Conservation (phyloP, 1,139 yeast genomes). For the Candida sanyaensis region DNA sequence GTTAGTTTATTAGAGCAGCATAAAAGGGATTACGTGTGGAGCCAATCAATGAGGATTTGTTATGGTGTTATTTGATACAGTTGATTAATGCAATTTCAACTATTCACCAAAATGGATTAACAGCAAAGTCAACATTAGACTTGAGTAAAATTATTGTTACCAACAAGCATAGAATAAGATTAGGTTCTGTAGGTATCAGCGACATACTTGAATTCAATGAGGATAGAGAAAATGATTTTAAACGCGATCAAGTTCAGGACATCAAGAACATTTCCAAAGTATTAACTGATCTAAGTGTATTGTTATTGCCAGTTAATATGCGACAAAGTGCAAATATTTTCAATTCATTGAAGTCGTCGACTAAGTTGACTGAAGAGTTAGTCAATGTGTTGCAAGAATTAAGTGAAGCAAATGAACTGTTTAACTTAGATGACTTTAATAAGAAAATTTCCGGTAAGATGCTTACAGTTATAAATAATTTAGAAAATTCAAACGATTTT, state of each 20-base stretch:
- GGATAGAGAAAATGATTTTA: slow-evolving; percentile 5
- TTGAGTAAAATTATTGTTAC: slow-evolving; percentile 74
- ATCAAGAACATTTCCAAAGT: slow-evolving; percentile 56
- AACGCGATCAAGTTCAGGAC: slow-evolving; percentile 34
- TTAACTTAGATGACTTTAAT: slow-evolving; percentile 31
- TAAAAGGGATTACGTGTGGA: slow-evolving; percentile 39
- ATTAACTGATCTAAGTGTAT: slow-evolving; percentile 55
- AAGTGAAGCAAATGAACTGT: slow-evolving; percentile 12
- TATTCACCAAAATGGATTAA: slow-evolving; percentile 63
- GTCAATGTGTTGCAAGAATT: slow-evolving; percentile 19
- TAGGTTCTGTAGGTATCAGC: slow-evolving; percentile 70
- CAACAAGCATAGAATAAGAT: slow-evolving; percentile 65
- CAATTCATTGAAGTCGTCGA: slow-evolving; percentile 17
- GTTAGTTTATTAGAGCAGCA: slow-evolving; percentile 36
- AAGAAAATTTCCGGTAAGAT: slow-evolving; percentile 38
- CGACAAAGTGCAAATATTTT: slow-evolving; percentile 17
- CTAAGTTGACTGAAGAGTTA: slow-evolving; percentile 25
- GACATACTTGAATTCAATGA: slow-evolving; percentile 56
- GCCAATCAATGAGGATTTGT: slow-evolving; percentile 58
- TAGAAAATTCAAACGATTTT: slow-evolving; percentile 61
- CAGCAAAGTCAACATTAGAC: slow-evolving; percentile 61
- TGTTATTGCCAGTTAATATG: slow-evolving; percentile 35
- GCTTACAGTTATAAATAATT: slow-evolving; percentile 49
- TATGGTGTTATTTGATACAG: slow-evolving; percentile 81
- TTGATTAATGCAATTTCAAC: slow-evolving; percentile 64